These are phyloP conservation scores for Fraxinus angustifolia DNA, from an alignment of 305 asterid species.

Conservation along the genomic window DNA sequence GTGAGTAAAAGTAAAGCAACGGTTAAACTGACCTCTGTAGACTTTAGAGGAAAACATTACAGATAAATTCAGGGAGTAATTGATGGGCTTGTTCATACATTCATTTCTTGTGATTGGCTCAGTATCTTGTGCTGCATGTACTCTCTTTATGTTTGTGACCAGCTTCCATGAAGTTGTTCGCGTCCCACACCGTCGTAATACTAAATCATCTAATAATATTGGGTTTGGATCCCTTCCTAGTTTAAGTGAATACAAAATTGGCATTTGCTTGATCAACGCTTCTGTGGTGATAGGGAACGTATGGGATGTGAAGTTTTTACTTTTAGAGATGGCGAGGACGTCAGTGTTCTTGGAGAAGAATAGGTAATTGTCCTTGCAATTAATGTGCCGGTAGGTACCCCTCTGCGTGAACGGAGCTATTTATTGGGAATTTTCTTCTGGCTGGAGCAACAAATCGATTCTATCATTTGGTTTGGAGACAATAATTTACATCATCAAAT, in stretches of 20 bases:
- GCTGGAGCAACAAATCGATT: background rate
- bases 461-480: conserved; percentile 13
- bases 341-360: background rate
- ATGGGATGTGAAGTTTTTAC: background rate
- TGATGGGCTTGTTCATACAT: background rate
- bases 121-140: conserved; percentile 1
- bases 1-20: background rate
- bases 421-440: conserved; percentile 8
- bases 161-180: background rate
- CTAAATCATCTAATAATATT: background rate
- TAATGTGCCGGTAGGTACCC: background rate
- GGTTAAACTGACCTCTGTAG: conserved; percentile 15
- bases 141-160: conserved; percentile 9
- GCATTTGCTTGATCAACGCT: background rate
- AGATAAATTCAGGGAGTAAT: background rate
- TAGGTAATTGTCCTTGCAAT: background rate
- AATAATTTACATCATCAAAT: conserved; percentile 1
- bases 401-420: background rate
- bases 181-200: background rate
- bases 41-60: conserved; percentile 6
- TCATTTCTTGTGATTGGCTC: conserved; percentile 19
- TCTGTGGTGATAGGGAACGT: background rate
- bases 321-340: background rate
- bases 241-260: background rate
- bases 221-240: background rate